Conservation (phyloP, 2,329 filamentous ascomycete genomes). For the Ophiocordyceps unilateralis region DNA sequence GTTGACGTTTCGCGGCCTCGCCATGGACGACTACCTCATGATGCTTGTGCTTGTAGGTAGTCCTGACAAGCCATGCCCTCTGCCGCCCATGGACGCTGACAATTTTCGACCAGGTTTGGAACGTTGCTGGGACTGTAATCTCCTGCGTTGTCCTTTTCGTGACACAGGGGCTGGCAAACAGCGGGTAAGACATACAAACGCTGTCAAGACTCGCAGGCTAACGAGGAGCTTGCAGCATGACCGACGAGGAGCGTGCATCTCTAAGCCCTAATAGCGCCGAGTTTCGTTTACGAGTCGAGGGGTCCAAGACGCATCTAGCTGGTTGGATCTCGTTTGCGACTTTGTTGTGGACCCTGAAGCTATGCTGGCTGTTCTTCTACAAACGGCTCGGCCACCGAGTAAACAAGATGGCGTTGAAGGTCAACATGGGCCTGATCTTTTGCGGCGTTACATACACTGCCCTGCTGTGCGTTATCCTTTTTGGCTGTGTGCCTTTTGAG, state of each 20-base stretch:
- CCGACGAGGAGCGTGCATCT: neutral
- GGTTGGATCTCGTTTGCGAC: conserved; percentile 36
- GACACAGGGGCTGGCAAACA: neutral
- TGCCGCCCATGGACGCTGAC: neutral
- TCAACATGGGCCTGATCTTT: conserved; percentile 30
- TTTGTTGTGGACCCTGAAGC: conserved; percentile 35
- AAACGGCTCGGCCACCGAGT: conserved; percentile 26
- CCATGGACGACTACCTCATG: neutral
- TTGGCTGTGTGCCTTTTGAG: conserved; percentile 30
- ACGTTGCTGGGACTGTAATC: neutral
- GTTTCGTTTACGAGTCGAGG: conserved; percentile 8
- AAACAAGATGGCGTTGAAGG: conserved; percentile 10
- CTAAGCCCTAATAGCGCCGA: neutral
- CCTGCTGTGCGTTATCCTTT: conserved; percentile 28
- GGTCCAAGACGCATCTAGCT: conserved; percentile 36
- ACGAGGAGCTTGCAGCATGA: neutral
- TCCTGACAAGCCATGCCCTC: neutral
- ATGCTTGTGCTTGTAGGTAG: neutral
- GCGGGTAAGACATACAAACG: neutral
- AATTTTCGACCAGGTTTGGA: neutral
- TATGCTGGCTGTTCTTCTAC: conserved; percentile 38
- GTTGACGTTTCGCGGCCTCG: neutral
- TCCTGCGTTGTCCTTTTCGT: neutral
- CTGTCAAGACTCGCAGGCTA: neutral
- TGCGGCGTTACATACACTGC: conserved; percentile 30